These are phyloP conservation scores for Neurospora pannonica DNA, from an alignment of 495 filamentous ascomycete genomes.

Conservation along the genomic window DNA sequence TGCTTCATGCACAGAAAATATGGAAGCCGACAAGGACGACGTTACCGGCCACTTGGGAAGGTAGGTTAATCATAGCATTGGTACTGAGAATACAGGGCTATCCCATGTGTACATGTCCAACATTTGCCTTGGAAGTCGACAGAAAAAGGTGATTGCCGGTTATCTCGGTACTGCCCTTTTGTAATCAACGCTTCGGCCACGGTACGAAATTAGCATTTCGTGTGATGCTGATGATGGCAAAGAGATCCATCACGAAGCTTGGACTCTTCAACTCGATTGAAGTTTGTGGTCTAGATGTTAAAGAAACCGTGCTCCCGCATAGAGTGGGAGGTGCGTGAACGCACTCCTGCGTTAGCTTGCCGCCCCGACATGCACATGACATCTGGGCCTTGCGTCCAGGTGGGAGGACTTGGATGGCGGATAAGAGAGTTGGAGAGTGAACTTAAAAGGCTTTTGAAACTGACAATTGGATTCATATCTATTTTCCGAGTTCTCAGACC, in stretches of 20 bases:
- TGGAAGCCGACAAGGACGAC: background rate
- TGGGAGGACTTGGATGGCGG: background rate
- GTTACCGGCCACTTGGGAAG: background rate
- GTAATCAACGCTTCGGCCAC: background rate
- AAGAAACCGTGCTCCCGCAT: background rate
- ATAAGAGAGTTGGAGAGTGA: background rate
- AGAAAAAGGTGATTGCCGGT: background rate
- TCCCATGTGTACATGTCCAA: background rate
- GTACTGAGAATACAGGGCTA: too few relatives aligned
- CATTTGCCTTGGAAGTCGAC: background rate
- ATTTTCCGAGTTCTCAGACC: too few relatives aligned
- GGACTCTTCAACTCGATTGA: background rate
- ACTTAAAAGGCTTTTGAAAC: too few relatives aligned
- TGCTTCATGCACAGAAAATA: background rate
- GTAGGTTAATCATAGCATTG: background rate
- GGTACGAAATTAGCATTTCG: background rate
- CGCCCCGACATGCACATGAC: background rate
- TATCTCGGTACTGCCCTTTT: background rate
- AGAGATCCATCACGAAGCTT: background rate
- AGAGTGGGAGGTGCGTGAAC: background rate
- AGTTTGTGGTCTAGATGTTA: background rate
- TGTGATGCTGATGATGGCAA: background rate
- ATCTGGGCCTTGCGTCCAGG: background rate
- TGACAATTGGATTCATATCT: too few relatives aligned
- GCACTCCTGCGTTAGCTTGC: background rate